Evolutionary conservation across 306 rosid genomes (phyloP), one percentile per base, ranked within the genome.

Genomic region (Glycine tomentella): DNA sequence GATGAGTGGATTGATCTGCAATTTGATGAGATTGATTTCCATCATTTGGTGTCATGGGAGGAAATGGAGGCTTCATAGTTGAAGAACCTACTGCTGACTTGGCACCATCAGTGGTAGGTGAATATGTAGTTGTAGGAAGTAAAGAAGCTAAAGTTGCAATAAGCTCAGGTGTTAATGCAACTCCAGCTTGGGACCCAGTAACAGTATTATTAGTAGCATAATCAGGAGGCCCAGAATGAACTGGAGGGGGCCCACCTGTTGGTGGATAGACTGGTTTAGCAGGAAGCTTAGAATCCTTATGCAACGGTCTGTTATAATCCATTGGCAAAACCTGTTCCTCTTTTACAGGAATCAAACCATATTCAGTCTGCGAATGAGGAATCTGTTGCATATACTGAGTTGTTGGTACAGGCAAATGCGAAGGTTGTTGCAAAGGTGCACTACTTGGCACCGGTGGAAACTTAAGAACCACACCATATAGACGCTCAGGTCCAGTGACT

Each of bases 401-500:
- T 53, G 93, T 69, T 2, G 88, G 87, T 50, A 83, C 66, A 76
- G 99, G 86, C 65, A 89, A 87, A 71, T 83, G 89, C 0, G 89
- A 46, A 20, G 90, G 87, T 61, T 86, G 94, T 59, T 86, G 97
- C 83, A 80, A 50, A 13, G 95, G 81, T 55, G 86, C 85, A 58
- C 75, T 84, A 63, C 76, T 72, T 76, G 97, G 81, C 65, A 77
- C 85, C 67, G 83, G 92, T 14, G 99, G 89, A 90, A 96, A 93
- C 90, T 90, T 93, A 36, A 96, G 99, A 86, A 96, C 97, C 55
- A 96, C 97, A 33, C 99, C 99, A 88, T 96, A 96, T 11, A 96
- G 84, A 64, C 99, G 98, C 79, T 96, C 97, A 51, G 99, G 99
- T 58, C 99, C 99, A 0, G 86, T 49, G 55, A 96, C 93, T 89